These are phyloP conservation scores for Sordariomycetes sp. DNA, from an alignment of 2,329 filamentous ascomycete species.

Conservation along the genomic window DNA sequence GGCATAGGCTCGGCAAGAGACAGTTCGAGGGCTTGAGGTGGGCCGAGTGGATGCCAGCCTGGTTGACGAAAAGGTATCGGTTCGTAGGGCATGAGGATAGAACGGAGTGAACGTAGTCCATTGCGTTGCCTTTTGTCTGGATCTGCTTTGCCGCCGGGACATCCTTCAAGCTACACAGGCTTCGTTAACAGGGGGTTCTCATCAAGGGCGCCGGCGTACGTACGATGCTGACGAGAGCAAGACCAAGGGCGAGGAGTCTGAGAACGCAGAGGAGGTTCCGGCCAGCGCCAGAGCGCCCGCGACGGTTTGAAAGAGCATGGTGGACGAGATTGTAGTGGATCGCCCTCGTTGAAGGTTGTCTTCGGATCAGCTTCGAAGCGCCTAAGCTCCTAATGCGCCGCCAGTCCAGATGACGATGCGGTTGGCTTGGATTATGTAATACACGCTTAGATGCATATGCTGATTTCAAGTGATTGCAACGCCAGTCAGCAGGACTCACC, in stretches of 20 bases:
- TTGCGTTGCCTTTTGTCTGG: conserved; percentile 36
- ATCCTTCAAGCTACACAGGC: too few species aligned
- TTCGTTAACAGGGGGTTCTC: too few species aligned
- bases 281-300: conserved; percentile 44
- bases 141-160: conserved; percentile 28
- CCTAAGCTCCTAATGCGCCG: too few species aligned
- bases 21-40: conserved; percentile 49
- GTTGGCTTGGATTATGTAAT: too few species aligned
- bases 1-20: conserved; percentile 44
- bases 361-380: too few species aligned
- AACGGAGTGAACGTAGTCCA: conserved; percentile 33
- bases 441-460: too few species aligned
- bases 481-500: too few species aligned
- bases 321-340: too few species aligned
- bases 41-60: conserved; percentile 61
- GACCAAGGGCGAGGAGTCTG: conserved; percentile 82
- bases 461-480: too few species aligned
- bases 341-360: too few species aligned
- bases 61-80: conserved; percentile 68
- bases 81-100: conserved; percentile 63
- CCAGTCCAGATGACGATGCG: too few species aligned
- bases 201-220: conserved; percentile 22
- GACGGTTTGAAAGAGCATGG: conserved; percentile 47
- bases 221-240: conserved; percentile 80
- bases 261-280: conserved; percentile 61